Percentiles rank a stretch among this genome's conserved stretches.
Evolutionary conservation across 2,329 filamentous ascomycete genomes (phyloP).

Genomic region (Talaromyces sp.): DNA sequence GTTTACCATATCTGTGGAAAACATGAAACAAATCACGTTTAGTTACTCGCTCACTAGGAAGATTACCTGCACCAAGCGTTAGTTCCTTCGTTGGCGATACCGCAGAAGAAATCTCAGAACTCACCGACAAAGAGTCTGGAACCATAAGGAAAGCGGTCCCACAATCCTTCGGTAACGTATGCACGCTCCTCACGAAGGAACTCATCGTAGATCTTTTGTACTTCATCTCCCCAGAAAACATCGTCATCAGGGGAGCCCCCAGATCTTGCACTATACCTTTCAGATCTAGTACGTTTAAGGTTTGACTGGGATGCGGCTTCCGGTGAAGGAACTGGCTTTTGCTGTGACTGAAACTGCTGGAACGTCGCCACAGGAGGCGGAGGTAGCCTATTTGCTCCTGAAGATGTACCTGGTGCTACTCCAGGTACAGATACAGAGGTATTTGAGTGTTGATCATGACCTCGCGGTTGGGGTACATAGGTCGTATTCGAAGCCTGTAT

Average conservation of each 20-base stretch:
- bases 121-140: constrained; percentile 50
- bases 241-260: constrained; percentile 36
- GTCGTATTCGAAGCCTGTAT: constrained; percentile 29
- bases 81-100: neutral
- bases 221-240: constrained; percentile 46
- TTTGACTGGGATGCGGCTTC: constrained; percentile 24
- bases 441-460: constrained; percentile 23
- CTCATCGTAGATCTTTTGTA: constrained; percentile 49
- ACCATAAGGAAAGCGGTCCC: constrained; percentile 49
- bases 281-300: constrained; percentile 26
- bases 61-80: constrained; percentile 61
- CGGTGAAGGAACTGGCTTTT: constrained; percentile 21
- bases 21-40: constrained; percentile 91
- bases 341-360: constrained; percentile 26
- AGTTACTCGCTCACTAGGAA: constrained; percentile 87
- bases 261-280: constrained; percentile 26
- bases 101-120: constrained; percentile 22
- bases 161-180: constrained; percentile 52
- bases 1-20: constrained; percentile 77
- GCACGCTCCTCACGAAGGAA: constrained; percentile 49
- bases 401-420: constrained; percentile 36
- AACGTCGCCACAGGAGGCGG: constrained; percentile 42
- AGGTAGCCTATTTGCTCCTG: constrained; percentile 35
- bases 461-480: constrained; percentile 26
- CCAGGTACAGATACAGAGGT: constrained; percentile 25